Conservation (phyloP, 176 grass and related monocot species). For the Panicum miliaceum region DNA sequence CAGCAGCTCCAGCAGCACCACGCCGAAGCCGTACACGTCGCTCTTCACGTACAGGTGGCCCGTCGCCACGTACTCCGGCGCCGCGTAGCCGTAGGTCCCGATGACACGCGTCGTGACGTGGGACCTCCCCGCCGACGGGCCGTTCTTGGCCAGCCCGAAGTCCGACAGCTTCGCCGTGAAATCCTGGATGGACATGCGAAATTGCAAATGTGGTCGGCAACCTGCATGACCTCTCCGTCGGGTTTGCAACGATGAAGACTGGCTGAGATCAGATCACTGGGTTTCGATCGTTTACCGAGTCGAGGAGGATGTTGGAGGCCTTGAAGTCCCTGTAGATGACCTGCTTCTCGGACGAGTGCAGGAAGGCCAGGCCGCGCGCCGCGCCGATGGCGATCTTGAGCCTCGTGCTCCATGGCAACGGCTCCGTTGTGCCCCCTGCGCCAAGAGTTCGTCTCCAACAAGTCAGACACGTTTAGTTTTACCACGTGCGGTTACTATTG, state of each 20-base stretch:
- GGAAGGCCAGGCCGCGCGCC: constrained; percentile 67
- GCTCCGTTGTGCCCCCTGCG: constrained; percentile 34
- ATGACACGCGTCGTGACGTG: constrained; percentile 85
- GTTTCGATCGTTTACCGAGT: constrained; percentile 40
- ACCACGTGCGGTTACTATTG: constrained; percentile 9
- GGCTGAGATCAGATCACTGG: not conserved
- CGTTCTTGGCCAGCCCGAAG: constrained; percentile 91
- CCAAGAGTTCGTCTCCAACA: not conserved
- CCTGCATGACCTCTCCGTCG: not conserved
- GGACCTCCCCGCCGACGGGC: constrained; percentile 59
- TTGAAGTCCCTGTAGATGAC: constrained; percentile 90
- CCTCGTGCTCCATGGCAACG: constrained; percentile 59
- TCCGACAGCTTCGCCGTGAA: constrained; percentile 83
- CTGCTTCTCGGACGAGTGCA: constrained; percentile 73
- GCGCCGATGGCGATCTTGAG: constrained; percentile 74
- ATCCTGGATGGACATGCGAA: constrained; percentile 39
- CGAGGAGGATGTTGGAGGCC: constrained; percentile 83
- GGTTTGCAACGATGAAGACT: not conserved
- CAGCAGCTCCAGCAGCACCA: constrained; percentile 78
- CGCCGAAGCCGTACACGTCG: constrained; percentile 87
- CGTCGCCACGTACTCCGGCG: constrained; percentile 94
- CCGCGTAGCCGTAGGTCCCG: constrained; percentile 90
- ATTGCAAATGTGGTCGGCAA: too few species aligned
- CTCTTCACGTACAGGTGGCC: constrained; percentile 86
- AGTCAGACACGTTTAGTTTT: not conserved